Percentiles rank a stretch among this genome's conserved stretches.
Conservation (phyloP, 2,329 filamentous ascomycete species). For the Colletotrichum sp. region DNA sequence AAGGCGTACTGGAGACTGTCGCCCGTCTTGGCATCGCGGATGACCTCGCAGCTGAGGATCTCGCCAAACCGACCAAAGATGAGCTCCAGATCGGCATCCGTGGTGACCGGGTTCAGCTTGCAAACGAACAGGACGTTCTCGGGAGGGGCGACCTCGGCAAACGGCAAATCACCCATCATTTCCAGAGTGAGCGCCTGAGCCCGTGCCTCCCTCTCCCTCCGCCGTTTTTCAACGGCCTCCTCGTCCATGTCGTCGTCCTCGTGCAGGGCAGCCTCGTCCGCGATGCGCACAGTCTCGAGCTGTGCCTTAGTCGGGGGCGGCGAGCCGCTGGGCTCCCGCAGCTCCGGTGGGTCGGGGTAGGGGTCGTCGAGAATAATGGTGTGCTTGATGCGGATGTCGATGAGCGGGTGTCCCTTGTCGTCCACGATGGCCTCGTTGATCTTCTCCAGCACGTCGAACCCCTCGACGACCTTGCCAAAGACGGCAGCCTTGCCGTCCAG, state of each 20-base stretch:
- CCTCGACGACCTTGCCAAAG: constrained; percentile 94
- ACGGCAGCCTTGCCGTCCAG: constrained; percentile 93
- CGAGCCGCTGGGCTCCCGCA: constrained; percentile 79
- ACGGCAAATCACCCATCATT: constrained; percentile 97
- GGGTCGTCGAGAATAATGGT: constrained; percentile 92
- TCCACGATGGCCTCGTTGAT: constrained; percentile 92
- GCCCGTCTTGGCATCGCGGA: constrained; percentile 89
- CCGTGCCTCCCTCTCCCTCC: constrained; percentile 87
- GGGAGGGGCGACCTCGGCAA: constrained; percentile 95
- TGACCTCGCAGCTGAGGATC: constrained; percentile 94
- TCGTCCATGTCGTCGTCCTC: constrained; percentile 75
- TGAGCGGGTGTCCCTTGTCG: constrained; percentile 82
- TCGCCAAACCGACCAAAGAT: constrained; percentile 98
- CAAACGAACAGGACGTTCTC: constrained; percentile 98
- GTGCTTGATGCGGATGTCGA: constrained; percentile 94
- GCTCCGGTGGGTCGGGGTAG: constrained; percentile 78
- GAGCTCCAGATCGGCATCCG: constrained; percentile 90
- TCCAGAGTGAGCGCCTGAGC: constrained; percentile 94
- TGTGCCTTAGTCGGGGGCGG: constrained; percentile 85
- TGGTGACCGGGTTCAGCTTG: constrained; percentile 96
- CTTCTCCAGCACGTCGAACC: constrained; percentile 91
- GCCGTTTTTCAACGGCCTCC: constrained; percentile 78
- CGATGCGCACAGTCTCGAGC: constrained; percentile 88
- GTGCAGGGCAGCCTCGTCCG: constrained; percentile 83
- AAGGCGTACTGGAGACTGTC: constrained; percentile 98